These are phyloP conservation scores for Fusarium globosum DNA, from an alignment of 2,329 filamentous ascomycete species.

Conservation along the genomic window DNA sequence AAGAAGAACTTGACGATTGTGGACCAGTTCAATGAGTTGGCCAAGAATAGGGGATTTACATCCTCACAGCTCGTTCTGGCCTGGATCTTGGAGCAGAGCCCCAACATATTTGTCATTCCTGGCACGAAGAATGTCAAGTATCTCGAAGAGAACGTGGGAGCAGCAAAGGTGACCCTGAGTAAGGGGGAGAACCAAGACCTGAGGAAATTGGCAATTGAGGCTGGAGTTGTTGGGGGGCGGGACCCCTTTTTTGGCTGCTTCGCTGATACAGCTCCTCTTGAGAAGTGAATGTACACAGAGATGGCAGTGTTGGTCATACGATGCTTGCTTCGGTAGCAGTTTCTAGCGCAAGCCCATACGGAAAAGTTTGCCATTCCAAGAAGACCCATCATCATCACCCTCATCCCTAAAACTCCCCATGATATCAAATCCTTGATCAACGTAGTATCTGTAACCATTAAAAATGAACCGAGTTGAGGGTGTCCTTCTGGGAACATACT, in stretches of 20 bases:
- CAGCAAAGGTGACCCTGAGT: conserved; percentile 48
- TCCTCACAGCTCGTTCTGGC: conserved; percentile 69
- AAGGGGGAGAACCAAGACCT: conserved; percentile 51
- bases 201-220: conserved; percentile 44
- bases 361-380: conserved; percentile 35
- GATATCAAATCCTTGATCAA: conserved; percentile 28
- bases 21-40: conserved; percentile 48
- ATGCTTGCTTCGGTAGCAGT: neutral
- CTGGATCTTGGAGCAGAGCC: conserved; percentile 70
- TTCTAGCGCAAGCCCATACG: conserved; percentile 28
- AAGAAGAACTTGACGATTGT: conserved; percentile 65
- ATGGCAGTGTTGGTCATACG: neutral
- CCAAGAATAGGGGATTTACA: conserved; percentile 64
- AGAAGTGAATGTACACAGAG: neutral
- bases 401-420: conserved; percentile 20
- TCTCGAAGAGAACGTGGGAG: conserved; percentile 58
- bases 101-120: conserved; percentile 69
- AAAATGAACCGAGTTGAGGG: neutral
- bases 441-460: conserved; percentile 38
- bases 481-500: conserved; percentile 15
- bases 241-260: conserved; percentile 36
- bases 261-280: conserved; percentile 32
- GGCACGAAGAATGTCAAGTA: conserved; percentile 61
- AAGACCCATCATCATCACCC: neutral
- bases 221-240: conserved; percentile 44